Evolutionary conservation across 768 basidiomycete species (phyloP), one percentile per base, ranked within the genome.

Genomic region (Naganishia randhawae): DNA sequence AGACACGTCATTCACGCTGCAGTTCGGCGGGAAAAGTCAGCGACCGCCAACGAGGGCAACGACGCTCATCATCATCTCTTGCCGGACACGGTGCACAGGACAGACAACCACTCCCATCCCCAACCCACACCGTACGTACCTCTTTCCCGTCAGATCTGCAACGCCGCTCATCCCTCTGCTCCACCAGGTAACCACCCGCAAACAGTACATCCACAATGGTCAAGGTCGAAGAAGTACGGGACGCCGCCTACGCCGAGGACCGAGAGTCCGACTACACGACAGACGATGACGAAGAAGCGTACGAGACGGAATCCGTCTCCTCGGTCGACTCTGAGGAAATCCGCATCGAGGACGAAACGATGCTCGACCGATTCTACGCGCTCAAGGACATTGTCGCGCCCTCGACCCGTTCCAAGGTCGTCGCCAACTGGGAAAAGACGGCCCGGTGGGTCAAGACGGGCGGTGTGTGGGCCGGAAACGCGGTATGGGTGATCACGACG

Each of bases 381-480:
- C 88, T 99, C 80, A 89, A 89, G 73, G 95, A 99, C 84, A 98
- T 99, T 77, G 87, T 99, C 5, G 89, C 94, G 8, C 96, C 96
- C 27, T 82, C 88, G 10, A 94, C 94, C 42, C 87, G 96, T 70
- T 88, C 90, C 73, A 82, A 82, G 75, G 86, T 98, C 71, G 80
- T 85, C 57, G 83, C 86, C 27, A 85, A 84, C 63, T 74, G 90
- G 66, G 82, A 84, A 31, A 84, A 84, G 54, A 85, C 90, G 0
- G 83, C 86, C 4, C 81, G 85, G 1, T 85, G 88, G 79, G 63
- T 91, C 35, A 89, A 86, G 76, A 85, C 85, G 68, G 83, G 86
- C 8, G 84, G 86, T 54, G 90, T 87, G 81, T 73, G 90, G 61
- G 85, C 87, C 37, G 95, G 96, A 16, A 93, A 89, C 79, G 81